Evolutionary conservation across 768 basidiomycete species (phyloP).

Genomic region (Boletus sp.): DNA sequence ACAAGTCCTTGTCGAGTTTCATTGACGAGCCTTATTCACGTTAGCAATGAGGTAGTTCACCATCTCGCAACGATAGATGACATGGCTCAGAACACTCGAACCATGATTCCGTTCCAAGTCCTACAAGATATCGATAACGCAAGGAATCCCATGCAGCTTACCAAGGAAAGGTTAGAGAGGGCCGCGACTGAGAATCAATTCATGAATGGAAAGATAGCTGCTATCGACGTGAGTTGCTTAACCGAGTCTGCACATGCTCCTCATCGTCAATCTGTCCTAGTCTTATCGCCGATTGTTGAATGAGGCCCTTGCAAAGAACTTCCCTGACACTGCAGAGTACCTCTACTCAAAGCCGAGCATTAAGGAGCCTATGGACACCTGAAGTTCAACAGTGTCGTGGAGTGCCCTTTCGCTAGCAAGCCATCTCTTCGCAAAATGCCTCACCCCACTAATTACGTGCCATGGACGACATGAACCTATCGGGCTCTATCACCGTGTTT

Average conservation of each 20-base stretch:
- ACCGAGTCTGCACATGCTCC: background rate
- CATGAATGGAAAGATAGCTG: slow-evolving; percentile 84
- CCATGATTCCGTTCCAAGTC: slow-evolving; percentile 73
- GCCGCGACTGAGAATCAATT: slow-evolving; percentile 89
- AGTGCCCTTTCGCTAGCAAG: background rate
- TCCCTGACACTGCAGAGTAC: slow-evolving; percentile 50
- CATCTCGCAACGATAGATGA: slow-evolving; percentile 67
- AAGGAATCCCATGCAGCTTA: slow-evolving; percentile 78
- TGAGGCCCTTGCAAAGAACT: slow-evolving; percentile 67
- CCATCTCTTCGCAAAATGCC: too few relatives aligned
- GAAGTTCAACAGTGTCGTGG: background rate
- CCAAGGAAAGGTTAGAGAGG: slow-evolving; percentile 75
- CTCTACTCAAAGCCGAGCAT: slow-evolving; percentile 14
- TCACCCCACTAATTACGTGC: slow-evolving; percentile 8
- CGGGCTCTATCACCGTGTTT: background rate
- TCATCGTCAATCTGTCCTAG: slow-evolving; percentile 34
- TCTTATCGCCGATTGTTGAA: slow-evolving; percentile 66
- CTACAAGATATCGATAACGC: slow-evolving; percentile 76
- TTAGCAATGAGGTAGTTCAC: slow-evolving; percentile 70
- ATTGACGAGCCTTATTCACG: background rate
- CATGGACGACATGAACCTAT: background rate
- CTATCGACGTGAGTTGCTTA: slow-evolving; percentile 54
- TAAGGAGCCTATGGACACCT: slow-evolving; percentile 9
- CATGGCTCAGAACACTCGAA: slow-evolving; percentile 56
- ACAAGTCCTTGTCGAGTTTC: background rate